Conservation (phyloP, 176 grass and related monocot genomes). For the Carex myosuroides region DNA sequence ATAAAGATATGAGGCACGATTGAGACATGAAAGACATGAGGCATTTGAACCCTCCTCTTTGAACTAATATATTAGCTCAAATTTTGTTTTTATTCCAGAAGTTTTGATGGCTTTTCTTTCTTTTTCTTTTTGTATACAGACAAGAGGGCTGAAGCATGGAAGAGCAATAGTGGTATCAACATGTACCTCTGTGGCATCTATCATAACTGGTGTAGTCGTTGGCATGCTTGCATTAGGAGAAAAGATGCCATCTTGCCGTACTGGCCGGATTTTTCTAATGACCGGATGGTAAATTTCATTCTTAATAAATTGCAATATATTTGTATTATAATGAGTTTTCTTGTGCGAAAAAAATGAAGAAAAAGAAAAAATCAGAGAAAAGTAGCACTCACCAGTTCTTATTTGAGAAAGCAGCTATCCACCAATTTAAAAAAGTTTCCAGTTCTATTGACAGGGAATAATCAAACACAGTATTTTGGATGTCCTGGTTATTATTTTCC, state of each 20-base stretch:
- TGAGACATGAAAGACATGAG: too few relatives aligned
- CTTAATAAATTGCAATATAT: slow-evolving; percentile 1
- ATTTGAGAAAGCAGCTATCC: neutral
- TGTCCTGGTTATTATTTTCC: neutral
- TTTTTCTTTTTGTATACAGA: slow-evolving; percentile 32
- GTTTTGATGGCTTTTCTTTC: neutral
- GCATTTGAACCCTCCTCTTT: neutral
- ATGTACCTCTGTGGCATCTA: slow-evolving; percentile 86
- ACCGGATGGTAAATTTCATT: slow-evolving; percentile 79
- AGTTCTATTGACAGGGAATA: neutral
- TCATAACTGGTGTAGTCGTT: slow-evolving; percentile 86
- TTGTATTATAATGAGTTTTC: neutral
- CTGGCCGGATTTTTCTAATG: slow-evolving; percentile 52
- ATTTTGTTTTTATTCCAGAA: neutral
- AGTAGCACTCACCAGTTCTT: neutral
- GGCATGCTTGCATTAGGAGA: slow-evolving; percentile 95
- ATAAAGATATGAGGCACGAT: too few relatives aligned
- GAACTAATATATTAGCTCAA: neutral
- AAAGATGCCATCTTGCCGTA: slow-evolving; percentile 63
- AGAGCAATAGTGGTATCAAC: slow-evolving; percentile 98
- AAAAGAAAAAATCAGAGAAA: neutral
- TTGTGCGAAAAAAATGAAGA: neutral
- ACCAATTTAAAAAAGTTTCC: neutral
- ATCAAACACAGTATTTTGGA: neutral
- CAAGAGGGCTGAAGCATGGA: slow-evolving; percentile 91